These are phyloP conservation scores for Kazachstania africana DNA, from an alignment of 805 yeast species.

Conservation along the genomic window DNA sequence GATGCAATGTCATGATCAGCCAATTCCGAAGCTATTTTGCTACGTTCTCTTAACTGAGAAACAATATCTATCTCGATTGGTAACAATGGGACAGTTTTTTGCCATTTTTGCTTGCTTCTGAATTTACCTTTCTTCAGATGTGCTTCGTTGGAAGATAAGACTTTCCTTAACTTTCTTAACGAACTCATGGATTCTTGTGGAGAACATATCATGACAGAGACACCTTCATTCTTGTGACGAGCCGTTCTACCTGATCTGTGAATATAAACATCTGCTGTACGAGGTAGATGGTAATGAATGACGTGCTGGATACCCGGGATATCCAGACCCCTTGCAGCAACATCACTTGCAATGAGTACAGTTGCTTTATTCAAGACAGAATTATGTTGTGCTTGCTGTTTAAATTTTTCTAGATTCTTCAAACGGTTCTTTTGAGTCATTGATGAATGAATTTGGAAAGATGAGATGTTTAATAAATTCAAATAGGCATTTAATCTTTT, in stretches of 20 bases:
- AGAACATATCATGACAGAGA: constrained; percentile 84
- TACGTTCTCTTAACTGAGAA: constrained; percentile 57
- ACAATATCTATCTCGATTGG: constrained; percentile 71
- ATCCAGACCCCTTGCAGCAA: constrained; percentile 96
- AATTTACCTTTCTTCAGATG: constrained; percentile 4
- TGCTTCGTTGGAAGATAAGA: constrained; percentile 30
- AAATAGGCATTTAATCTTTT: constrained; percentile 72
- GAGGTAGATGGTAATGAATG: constrained; percentile 88
- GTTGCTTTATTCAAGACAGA: constrained; percentile 28
- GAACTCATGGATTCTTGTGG: constrained; percentile 93
- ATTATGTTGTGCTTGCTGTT: constrained; percentile 28
- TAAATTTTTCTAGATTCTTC: constrained; percentile 58
- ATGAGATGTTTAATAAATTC: constrained; percentile 52
- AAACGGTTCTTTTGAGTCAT: constrained; percentile 93
- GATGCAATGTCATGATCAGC: constrained; percentile 60
- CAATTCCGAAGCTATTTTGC: constrained; percentile 54
- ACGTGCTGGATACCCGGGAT: constrained; percentile 86
- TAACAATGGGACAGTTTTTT: constrained; percentile 50
- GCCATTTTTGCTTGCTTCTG: constrained; percentile 30
- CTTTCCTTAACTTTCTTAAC: constrained; percentile 55
- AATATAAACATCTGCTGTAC: constrained; percentile 87
- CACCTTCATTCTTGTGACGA: constrained; percentile 87
- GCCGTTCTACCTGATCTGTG: constrained; percentile 99
- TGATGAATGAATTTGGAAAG: constrained; percentile 77
- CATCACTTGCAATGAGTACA: constrained; percentile 87